These are phyloP conservation scores for Tremellales sp. DNA, from an alignment of 1,284 basidiomycete species.

Conservation along the genomic window DNA sequence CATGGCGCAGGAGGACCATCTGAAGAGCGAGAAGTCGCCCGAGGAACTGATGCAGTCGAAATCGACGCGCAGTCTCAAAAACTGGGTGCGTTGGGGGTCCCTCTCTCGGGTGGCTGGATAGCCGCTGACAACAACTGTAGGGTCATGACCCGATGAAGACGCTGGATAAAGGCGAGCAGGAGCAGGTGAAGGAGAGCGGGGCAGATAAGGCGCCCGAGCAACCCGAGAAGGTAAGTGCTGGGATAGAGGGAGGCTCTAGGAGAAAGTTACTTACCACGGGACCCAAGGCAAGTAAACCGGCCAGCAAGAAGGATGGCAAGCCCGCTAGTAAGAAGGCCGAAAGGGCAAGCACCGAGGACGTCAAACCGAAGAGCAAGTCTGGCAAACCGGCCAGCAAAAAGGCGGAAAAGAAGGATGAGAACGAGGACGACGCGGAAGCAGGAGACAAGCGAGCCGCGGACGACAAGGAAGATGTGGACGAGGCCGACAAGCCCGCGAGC, in stretches of 20 bases:
- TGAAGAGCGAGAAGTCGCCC: constrained; percentile 41
- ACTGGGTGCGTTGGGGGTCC: constrained; percentile 31
- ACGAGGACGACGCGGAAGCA: constrained; percentile 12
- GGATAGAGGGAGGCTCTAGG: constrained; percentile 5
- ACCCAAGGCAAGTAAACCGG: background rate
- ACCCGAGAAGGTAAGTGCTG: background rate
- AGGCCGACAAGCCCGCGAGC: constrained; percentile 17
- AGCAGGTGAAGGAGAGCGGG: constrained; percentile 12
- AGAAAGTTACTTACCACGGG: background rate
- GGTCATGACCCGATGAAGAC: constrained; percentile 43
- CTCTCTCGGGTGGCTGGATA: background rate
- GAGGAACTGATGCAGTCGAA: constrained; percentile 46
- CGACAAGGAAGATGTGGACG: constrained; percentile 6
- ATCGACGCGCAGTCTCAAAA: constrained; percentile 43
- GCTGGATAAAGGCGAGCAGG: constrained; percentile 12
- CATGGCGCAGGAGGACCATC: constrained; percentile 43
- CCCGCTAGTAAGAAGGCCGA: constrained; percentile 12
- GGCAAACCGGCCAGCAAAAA: constrained; percentile 12
- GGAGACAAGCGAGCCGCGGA: constrained; percentile 10
- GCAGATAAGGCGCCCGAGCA: constrained; percentile 9
- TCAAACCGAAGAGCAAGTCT: background rate
- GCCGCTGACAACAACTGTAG: constrained; percentile 10
- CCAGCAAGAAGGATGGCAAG: constrained; percentile 5
- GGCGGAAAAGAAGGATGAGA: constrained; percentile 11
- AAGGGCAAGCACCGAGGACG: constrained; percentile 6